Conservation (phyloP, 495 filamentous ascomycete genomes). For the Neurospora intermedia region DNA sequence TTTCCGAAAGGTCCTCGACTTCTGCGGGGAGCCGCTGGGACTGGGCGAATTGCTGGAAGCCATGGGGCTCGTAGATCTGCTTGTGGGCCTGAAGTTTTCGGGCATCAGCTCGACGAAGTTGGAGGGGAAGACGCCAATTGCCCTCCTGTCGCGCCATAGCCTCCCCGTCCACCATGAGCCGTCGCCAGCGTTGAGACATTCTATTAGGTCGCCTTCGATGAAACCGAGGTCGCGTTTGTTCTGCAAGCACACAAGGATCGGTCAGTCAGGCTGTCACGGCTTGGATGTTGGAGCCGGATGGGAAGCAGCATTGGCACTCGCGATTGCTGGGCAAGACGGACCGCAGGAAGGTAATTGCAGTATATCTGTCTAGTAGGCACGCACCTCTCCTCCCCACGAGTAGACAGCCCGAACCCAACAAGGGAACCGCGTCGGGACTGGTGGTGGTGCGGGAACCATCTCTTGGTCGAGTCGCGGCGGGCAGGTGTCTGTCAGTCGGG, state of each 20-base stretch:
- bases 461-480: neutral
- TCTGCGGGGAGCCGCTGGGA: constrained; percentile 40
- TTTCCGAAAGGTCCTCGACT: constrained; percentile 57
- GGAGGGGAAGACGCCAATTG: constrained; percentile 86
- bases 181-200: constrained; percentile 95
- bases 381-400: constrained; percentile 90
- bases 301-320: constrained; percentile 1
- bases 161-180: constrained; percentile 98
- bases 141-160: constrained; percentile 71
- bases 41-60: constrained; percentile 40
- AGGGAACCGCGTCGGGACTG: constrained; percentile 74
- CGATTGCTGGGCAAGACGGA: constrained; percentile 2
- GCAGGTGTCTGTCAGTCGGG: neutral
- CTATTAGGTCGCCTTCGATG: constrained; percentile 93
- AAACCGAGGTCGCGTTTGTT: constrained; percentile 91
- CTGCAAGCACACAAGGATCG: constrained; percentile 22
- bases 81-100: constrained; percentile 71
- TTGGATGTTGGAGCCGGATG: neutral
- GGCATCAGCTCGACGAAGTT: constrained; percentile 92
- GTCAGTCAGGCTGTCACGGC: neutral
- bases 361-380: constrained; percentile 9
- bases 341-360: neutral
- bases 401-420: constrained; percentile 95
- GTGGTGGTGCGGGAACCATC: constrained; percentile 47
- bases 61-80: constrained; percentile 66